Evolutionary conservation across 768 basidiomycete species (phyloP).

Genomic region (Auricularia auricula-judae): DNA sequence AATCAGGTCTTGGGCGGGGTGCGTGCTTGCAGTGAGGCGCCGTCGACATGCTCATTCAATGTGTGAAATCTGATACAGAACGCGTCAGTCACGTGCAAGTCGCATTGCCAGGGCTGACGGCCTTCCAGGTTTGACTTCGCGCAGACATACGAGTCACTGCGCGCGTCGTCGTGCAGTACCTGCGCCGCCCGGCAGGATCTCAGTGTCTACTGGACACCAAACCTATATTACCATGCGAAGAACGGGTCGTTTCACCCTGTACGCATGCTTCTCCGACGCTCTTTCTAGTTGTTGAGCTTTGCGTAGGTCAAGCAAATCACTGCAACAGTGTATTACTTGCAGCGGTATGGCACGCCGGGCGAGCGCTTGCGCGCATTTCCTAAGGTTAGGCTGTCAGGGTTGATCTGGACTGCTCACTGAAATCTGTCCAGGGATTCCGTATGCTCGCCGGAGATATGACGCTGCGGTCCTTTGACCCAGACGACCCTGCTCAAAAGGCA

Average conservation of each 20-base stretch:
- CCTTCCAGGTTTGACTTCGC: not conserved
- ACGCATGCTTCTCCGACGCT: not conserved
- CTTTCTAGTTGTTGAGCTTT: not conserved
- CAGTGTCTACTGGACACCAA: not conserved
- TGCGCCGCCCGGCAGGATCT: not conserved
- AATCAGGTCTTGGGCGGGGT: not conserved
- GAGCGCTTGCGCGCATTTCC: not conserved
- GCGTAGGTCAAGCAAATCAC: not conserved
- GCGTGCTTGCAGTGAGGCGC: not conserved
- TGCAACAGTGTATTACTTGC: not conserved
- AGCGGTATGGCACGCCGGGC: not conserved
- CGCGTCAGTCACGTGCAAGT: not conserved
- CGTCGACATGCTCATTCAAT: not conserved
- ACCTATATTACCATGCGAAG: not conserved
- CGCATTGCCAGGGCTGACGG: not conserved
- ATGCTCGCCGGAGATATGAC: conserved; percentile 37
- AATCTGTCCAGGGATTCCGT: conserved; percentile 5
- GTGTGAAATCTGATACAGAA: not conserved
- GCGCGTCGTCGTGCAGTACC: not conserved
- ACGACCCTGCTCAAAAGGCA: conserved; percentile 21
- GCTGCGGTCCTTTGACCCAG: conserved; percentile 36
- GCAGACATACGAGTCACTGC: not conserved
- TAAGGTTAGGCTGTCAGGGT: not conserved
- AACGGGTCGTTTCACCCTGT: not conserved
- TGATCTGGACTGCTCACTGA: not conserved